Evolutionary conservation across 805 yeast genomes (phyloP).

Genomic region (Candida ficus): DNA sequence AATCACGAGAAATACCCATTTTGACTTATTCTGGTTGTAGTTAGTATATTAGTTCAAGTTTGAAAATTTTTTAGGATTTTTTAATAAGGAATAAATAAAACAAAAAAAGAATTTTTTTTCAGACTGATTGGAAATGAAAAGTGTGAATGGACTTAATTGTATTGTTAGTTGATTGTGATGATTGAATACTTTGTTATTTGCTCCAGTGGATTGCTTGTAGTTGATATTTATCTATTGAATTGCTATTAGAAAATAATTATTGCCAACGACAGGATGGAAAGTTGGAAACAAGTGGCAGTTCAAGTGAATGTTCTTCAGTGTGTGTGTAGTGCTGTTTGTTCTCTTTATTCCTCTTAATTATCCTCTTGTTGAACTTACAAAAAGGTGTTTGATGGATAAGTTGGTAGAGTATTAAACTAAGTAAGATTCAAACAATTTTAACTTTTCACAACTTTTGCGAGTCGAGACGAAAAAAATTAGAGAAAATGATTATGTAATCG

Average conservation of each 20-base stretch:
- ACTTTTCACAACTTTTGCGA: conserved; percentile 7
- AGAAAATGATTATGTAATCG: not conserved
- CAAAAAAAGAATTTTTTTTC: not conserved
- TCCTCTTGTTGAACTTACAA: conserved; percentile 6
- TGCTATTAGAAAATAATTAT: too few species aligned
- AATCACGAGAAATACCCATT: conserved; percentile 99
- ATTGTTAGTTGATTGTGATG: too few species aligned
- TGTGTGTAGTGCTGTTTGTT: not conserved
- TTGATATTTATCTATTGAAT: too few species aligned
- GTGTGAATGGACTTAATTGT: too few species aligned
- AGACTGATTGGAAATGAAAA: not conserved
- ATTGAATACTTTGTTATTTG: too few species aligned
- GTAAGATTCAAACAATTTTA: conserved; percentile 7
- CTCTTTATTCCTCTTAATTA: not conserved
- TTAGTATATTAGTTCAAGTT: conserved; percentile 1
- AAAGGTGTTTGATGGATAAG: conserved; percentile 10
- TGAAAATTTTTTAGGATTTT: not conserved
- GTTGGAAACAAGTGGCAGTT: too few species aligned
- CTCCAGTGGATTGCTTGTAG: too few species aligned
- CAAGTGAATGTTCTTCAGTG: too few species aligned
- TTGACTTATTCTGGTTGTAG: conserved; percentile 28
- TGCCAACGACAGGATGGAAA: too few species aligned
- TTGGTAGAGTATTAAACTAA: conserved; percentile 3
- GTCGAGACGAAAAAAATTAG: conserved; percentile 1
- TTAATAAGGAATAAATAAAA: not conserved